These are phyloP conservation scores for Chenopodium quinoa DNA, from an alignment of 148 eudicot species.

Conservation along the genomic window DNA sequence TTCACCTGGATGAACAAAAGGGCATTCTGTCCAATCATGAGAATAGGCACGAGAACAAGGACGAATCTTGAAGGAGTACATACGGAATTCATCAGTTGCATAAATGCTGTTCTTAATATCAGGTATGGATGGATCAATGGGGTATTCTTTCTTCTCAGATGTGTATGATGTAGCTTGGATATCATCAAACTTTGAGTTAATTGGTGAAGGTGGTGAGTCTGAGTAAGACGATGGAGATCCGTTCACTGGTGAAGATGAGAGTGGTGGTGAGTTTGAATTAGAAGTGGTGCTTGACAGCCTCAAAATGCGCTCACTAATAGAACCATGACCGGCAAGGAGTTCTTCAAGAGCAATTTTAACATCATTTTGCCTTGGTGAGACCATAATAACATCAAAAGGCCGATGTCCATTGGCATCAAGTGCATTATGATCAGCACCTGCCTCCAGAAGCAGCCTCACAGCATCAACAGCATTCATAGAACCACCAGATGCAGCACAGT, in stretches of 20 bases:
- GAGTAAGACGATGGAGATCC: conserved; percentile 44
- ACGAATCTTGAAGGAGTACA: conserved; percentile 76
- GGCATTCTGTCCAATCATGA: conserved; percentile 93
- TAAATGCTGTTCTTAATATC: conserved; percentile 82
- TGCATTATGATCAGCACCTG: conserved; percentile 62
- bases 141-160: conserved; percentile 65
- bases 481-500: conserved; percentile 82
- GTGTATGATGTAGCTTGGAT: conserved; percentile 25
- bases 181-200: conserved; percentile 37
- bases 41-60: conserved; percentile 88
- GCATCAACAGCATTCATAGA: conserved; percentile 50
- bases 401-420: conserved; percentile 51
- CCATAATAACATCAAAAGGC: conserved; percentile 56
- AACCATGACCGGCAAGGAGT: conserved; percentile 40
- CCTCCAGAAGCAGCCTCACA: conserved; percentile 54
- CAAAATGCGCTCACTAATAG: conserved; percentile 27
- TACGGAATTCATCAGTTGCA: conserved; percentile 74
- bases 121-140: conserved; percentile 72
- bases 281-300: conserved; percentile 30
- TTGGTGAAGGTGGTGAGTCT: conserved; percentile 49
- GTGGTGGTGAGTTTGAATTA: conserved; percentile 40
- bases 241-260: conserved; percentile 45
- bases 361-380: conserved; percentile 42
- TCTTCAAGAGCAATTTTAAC: conserved; percentile 45
- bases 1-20: conserved; percentile 87